Conservation (phyloP, 2,329 filamentous ascomycete genomes). For the Xylariaceae sp. region DNA sequence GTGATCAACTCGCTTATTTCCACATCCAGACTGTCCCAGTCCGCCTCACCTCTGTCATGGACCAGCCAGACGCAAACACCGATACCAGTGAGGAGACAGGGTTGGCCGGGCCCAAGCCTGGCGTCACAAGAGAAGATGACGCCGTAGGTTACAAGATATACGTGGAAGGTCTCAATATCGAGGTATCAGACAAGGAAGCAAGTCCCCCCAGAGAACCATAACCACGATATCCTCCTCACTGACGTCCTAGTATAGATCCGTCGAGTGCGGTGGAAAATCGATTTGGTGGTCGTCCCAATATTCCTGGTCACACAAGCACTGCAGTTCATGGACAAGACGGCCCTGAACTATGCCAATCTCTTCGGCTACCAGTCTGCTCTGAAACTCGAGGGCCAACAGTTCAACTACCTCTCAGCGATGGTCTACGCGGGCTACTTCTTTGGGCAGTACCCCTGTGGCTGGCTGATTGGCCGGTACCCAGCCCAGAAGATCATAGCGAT, state of each 20-base stretch:
- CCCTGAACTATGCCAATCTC: constrained; percentile 26
- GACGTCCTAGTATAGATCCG: constrained; percentile 4
- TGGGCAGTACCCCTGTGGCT: constrained; percentile 33
- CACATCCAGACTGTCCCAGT: background rate
- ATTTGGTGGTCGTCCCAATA: constrained; percentile 23
- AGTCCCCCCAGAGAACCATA: background rate
- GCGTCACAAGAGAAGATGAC: constrained; percentile 1
- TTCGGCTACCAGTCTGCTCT: constrained; percentile 29
- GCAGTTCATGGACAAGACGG: constrained; percentile 25
- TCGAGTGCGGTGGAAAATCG: constrained; percentile 23
- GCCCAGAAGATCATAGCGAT: constrained; percentile 28
- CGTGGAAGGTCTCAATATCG: constrained; percentile 9
- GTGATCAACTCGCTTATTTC: too few species aligned
- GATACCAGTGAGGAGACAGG: background rate
- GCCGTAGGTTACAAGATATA: constrained; percentile 15
- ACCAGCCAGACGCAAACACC: constrained; percentile 1
- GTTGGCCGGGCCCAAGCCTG: background rate
- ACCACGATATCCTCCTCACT: background rate
- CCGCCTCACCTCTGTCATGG: background rate
- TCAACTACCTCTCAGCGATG: constrained; percentile 29
- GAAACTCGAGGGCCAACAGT: constrained; percentile 24
- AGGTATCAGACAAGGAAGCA: constrained; percentile 13
- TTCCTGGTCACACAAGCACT: constrained; percentile 24
- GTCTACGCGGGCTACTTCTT: constrained; percentile 33
- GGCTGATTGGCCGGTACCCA: constrained; percentile 29